Percentiles rank a stretch among this genome's conserved stretches.
Conservation (phyloP, 495 filamentous ascomycete species). For the Pyronema domesticum region DNA sequence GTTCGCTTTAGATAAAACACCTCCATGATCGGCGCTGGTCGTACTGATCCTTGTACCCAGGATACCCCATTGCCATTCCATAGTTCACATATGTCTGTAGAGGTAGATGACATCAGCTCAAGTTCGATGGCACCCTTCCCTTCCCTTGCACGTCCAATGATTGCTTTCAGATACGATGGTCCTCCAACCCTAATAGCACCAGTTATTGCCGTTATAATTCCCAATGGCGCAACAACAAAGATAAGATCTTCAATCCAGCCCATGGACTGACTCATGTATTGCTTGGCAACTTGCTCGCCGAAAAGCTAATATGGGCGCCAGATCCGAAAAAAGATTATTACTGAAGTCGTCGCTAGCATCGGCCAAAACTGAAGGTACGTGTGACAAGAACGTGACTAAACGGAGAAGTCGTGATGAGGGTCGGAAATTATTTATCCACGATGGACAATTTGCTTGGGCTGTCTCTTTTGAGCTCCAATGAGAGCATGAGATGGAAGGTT, state of each 20-base stretch:
- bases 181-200: conserved; percentile 37
- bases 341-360: conserved; percentile 7
- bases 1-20: conserved; percentile 3
- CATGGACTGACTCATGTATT: conserved; percentile 38
- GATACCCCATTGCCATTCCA: conserved; percentile 20
- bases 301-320: conserved; percentile 12
- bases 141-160: conserved; percentile 33
- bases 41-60: conserved; percentile 12
- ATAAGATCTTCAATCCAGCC: conserved; percentile 35
- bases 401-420: too few relatives aligned
- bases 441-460: too few relatives aligned
- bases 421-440: too few relatives aligned
- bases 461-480: too few relatives aligned
- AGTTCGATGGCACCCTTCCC: conserved; percentile 16
- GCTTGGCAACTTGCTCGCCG: conserved; percentile 38
- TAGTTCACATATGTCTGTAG: conserved; percentile 14
- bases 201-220: conserved; percentile 37
- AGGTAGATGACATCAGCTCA: conserved; percentile 22
- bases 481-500: too few relatives aligned
- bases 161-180: conserved; percentile 32
- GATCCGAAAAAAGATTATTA: conserved; percentile 12
- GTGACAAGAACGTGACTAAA: too few relatives aligned
- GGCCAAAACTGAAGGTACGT: background rate
- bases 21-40: conserved; percentile 12
- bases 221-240: conserved; percentile 36